phyloP scores from a whole-genome alignment of 768 basidiomycete species.

The Tricholoma sp. region DNA sequence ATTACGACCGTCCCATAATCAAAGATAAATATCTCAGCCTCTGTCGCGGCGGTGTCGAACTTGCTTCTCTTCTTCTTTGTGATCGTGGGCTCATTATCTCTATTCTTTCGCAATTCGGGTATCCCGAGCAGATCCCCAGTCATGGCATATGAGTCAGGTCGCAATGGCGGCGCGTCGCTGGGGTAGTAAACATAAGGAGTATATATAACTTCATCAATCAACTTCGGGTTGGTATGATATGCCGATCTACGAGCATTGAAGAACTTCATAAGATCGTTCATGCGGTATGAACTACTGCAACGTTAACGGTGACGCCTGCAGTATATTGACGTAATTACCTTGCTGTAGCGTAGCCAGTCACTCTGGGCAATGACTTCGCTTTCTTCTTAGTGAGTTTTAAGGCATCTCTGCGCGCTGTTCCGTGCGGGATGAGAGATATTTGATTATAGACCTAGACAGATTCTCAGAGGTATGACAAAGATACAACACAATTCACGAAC shows the following conservation, averaged over 20 bases:
- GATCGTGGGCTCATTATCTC: constrained; percentile 25
- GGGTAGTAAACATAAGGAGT: constrained; percentile 85
- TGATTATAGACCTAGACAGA: constrained; percentile 79
- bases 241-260: constrained; percentile 77
- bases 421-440: constrained; percentile 89
- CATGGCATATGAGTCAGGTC: constrained; percentile 24
- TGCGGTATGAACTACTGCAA: constrained; percentile 71
- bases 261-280: constrained; percentile 84
- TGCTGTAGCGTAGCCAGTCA: constrained; percentile 95
- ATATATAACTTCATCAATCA: constrained; percentile 92
- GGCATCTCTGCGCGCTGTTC: constrained; percentile 89
- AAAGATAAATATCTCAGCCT: constrained; percentile 91
- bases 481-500: constrained; percentile 27
- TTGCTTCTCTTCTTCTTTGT: constrained; percentile 49
- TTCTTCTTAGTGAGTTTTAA: constrained; percentile 90
- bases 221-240: constrained; percentile 81
- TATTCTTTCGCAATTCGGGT: constrained; percentile 52
- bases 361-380: constrained; percentile 84
- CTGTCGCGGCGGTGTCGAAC: constrained; percentile 58
- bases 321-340: constrained; percentile 43
- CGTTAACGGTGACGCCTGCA: neutral
- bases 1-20: constrained; percentile 93
- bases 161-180: constrained; percentile 19
- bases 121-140: constrained; percentile 78
- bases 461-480: neutral